phyloP scores from a whole-genome alignment of 192 early-diverging fungal species.

The Spizellomyces sp. region DNA sequence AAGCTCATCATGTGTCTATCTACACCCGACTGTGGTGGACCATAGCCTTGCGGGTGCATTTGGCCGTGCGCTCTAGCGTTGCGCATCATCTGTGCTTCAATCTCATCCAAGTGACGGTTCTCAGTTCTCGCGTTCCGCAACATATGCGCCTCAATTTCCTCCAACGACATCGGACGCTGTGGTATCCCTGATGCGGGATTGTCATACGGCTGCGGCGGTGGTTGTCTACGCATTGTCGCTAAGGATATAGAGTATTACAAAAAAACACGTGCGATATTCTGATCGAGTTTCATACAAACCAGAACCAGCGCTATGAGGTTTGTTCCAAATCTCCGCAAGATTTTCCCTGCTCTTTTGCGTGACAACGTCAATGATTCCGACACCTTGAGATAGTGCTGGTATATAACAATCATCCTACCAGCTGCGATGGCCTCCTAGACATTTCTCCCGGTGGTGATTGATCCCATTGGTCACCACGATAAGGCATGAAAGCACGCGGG shows the following conservation, averaged over 20 bases:
- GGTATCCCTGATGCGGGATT: no score
- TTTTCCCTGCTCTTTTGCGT: slow-evolving; percentile 16
- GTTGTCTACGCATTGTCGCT: background rate
- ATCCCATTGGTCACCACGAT: slow-evolving; percentile 5
- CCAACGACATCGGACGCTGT: slow-evolving; percentile 37
- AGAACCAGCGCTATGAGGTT: slow-evolving; percentile 15
- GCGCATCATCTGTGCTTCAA: slow-evolving; percentile 33
- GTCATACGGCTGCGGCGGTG: slow-evolving; percentile 3
- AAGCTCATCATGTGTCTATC: slow-evolving; percentile 34
- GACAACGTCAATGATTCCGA: background rate
- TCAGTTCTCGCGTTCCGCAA: slow-evolving; percentile 12
- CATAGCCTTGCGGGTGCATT: slow-evolving; percentile 12
- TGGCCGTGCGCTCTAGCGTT: slow-evolving; percentile 8
- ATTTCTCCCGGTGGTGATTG: background rate
- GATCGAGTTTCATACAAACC: slow-evolving; percentile 9
- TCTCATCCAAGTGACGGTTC: background rate
- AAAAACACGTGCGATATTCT: background rate
- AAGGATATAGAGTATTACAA: background rate
- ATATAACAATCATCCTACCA: slow-evolving; percentile 6
- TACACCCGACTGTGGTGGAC: slow-evolving; percentile 3
- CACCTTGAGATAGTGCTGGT: background rate
- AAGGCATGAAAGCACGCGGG: background rate
- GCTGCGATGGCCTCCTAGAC: slow-evolving; percentile 20
- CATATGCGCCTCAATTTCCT: slow-evolving; percentile 42
- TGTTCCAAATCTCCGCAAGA: slow-evolving; percentile 30